Evolutionary conservation across 108 stramenopile species (phyloP), one percentile per base, ranked within the genome.

Genomic region (Stephanodiscus minutulus): DNA sequence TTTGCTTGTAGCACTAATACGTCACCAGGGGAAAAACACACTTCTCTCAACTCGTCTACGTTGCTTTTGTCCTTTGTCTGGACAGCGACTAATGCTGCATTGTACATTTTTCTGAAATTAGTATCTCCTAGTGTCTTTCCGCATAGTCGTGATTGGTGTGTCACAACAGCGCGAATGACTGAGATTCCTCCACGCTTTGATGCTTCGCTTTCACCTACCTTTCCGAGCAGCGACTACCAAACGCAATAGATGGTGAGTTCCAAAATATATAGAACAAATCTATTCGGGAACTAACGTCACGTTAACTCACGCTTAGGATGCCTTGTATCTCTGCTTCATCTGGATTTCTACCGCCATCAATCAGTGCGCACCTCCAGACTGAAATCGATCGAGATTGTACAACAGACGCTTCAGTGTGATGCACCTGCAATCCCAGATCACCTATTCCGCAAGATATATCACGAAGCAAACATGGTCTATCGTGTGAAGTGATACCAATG

Each of bases 381-480:
- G 89, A 91, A 20, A 95, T 37, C 7, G 89, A 90, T 39, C 93
- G 74, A 12, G 53, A 54, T 20, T 61, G 61, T 54, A 89, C 62
- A 4, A 95, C 93, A 12, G 85, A 72, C 0, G 93, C 93, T 79
- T 92, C 93, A 7, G 91, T 88, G 68, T 88, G 87, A 31, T 85
- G 85, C 33, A 89, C 61, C 35, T 87, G 85, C 33, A 95, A 57
- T 39, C 79, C 78, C 7, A 91, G 56, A 18, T 72, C 58, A n/a
- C 79, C 53, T 0, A 95, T 60, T 22, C 81, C 87, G 46, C 82
- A 78, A 6, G 92, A 93, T 56, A 93, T 89, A 53, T 88, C 88
- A 35, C 87, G 53, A 18, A 93, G 73, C 8, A 93, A 63, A 7
- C 92, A 88, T 61, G 75, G 75, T 24, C 75, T 56, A 50, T 82